These are phyloP conservation scores for Blastosporella zonata DNA, from an alignment of 1,284 basidiomycete species.

Conservation along the genomic window DNA sequence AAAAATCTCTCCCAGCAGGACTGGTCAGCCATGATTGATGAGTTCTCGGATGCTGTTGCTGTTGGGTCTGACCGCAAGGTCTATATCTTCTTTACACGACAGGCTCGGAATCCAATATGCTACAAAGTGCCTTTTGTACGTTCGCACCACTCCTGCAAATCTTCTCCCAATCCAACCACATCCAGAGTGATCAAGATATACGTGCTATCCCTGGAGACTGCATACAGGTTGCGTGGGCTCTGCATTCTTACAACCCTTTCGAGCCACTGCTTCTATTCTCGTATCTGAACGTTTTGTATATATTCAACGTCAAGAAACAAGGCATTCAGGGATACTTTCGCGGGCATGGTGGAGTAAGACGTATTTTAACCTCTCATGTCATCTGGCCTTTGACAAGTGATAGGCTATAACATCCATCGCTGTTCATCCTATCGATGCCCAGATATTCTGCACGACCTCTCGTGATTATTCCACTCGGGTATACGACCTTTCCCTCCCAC, in stretches of 20 bases:
- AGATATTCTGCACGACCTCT: conserved; percentile 66
- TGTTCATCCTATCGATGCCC: conserved; percentile 53
- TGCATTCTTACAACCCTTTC: conserved; percentile 40
- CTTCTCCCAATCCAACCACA: neutral
- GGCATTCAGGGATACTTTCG: conserved; percentile 46
- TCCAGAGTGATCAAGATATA: conserved; percentile 19
- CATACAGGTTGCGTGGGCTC: conserved; percentile 53
- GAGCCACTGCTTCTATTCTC: conserved; percentile 58
- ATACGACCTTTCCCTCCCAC: conserved; percentile 51
- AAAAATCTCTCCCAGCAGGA: conserved; percentile 27
- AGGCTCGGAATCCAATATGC: conserved; percentile 32
- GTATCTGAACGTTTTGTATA: conserved; percentile 47
- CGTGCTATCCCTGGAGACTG: conserved; percentile 30
- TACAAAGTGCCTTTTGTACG: conserved; percentile 34
- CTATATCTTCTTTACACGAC: conserved; percentile 37
- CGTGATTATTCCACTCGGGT: conserved; percentile 63
- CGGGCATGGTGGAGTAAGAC: conserved; percentile 68
- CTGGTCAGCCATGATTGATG: conserved; percentile 45
- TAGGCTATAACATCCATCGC: conserved; percentile 67
- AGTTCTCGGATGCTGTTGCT: conserved; percentile 48
- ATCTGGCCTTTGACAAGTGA: neutral
- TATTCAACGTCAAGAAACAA: conserved; percentile 43
- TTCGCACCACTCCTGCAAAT: conserved; percentile 5
- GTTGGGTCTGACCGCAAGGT: conserved; percentile 42
- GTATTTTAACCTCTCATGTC: neutral